phyloP scores from a whole-genome alignment of 2,329 filamentous ascomycete genomes.

The Cytospora mali region DNA sequence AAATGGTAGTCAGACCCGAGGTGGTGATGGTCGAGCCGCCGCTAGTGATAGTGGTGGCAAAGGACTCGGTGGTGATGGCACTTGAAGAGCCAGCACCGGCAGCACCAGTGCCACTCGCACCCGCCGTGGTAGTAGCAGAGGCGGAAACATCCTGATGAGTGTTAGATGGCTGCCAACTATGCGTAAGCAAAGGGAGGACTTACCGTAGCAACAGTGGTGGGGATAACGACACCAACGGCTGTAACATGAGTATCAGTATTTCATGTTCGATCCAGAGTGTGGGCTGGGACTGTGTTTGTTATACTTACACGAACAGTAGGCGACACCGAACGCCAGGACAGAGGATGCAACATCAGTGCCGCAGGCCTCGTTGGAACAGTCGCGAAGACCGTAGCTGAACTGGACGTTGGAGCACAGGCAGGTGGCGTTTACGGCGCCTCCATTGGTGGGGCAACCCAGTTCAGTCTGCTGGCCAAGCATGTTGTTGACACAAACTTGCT shows the following conservation, averaged over 20 bases:
- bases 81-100: conserved; percentile 28
- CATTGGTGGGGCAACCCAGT: conserved; percentile 46
- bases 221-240: conserved; percentile 42
- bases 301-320: conserved; percentile 44
- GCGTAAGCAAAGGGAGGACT: conserved; percentile 15
- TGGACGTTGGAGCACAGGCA: conserved; percentile 52
- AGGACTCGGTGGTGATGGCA: conserved; percentile 41
- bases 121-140: conserved; percentile 31
- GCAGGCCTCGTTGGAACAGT: conserved; percentile 53
- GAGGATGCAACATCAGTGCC: conserved; percentile 38
- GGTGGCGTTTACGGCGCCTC: conserved; percentile 31
- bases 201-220: conserved; percentile 35
- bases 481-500: conserved; percentile 54
- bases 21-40: conserved; percentile 39
- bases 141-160: neutral
- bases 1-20: conserved; percentile 43
- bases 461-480: conserved; percentile 51
- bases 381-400: conserved; percentile 54
- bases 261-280: neutral
- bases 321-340: conserved; percentile 44
- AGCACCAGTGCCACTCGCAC: conserved; percentile 27
- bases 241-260: conserved; percentile 29
- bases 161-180: neutral
- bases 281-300: neutral
- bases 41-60: conserved; percentile 41